phyloP scores from a whole-genome alignment of 352 stramenopile species.

The Pythium monospermum region DNA sequence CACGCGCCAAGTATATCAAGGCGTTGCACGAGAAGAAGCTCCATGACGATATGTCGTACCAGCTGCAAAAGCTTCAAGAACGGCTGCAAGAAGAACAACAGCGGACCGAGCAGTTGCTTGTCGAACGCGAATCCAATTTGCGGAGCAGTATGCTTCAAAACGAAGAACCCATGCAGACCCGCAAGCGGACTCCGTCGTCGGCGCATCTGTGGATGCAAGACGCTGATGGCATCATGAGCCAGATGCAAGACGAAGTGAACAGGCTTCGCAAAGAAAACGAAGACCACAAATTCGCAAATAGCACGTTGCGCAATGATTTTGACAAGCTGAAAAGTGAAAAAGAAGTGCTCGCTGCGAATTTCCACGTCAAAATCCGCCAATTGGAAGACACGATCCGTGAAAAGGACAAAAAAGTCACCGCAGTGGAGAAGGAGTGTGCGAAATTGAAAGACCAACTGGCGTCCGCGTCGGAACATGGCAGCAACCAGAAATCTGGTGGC shows the following conservation, averaged over 20 bases:
- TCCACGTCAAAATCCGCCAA: slow-evolving; percentile 81
- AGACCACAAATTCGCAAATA: slow-evolving; percentile 44
- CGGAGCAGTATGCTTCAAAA: slow-evolving; percentile 18
- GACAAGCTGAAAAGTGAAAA: slow-evolving; percentile 77
- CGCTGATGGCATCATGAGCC: slow-evolving; percentile 75
- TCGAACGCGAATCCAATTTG: slow-evolving; percentile 40
- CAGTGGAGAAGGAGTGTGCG: slow-evolving; percentile 59
- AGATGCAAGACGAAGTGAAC: slow-evolving; percentile 67
- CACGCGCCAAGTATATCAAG: slow-evolving; percentile 70
- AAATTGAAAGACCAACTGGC: slow-evolving; percentile 59
- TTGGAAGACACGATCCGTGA: slow-evolving; percentile 70
- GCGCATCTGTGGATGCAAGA: slow-evolving; percentile 83
- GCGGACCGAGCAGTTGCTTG: slow-evolving; percentile 58
- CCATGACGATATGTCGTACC: slow-evolving; percentile 83
- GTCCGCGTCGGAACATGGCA: slow-evolving; percentile 15
- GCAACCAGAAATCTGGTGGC: slow-evolving; percentile 27
- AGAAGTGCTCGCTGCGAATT: slow-evolving; percentile 65
- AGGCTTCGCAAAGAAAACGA: slow-evolving; percentile 75
- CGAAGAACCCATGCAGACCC: not conserved
- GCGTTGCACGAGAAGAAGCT: slow-evolving; percentile 74
- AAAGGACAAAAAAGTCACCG: slow-evolving; percentile 81
- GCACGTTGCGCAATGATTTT: slow-evolving; percentile 53
- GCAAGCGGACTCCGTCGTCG: slow-evolving; percentile 48
- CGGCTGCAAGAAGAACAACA: slow-evolving; percentile 74
- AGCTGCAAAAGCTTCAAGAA: slow-evolving; percentile 74